These are phyloP conservation scores for Xylaria palmicola DNA, from an alignment of 495 filamentous ascomycete genomes.

Conservation along the genomic window DNA sequence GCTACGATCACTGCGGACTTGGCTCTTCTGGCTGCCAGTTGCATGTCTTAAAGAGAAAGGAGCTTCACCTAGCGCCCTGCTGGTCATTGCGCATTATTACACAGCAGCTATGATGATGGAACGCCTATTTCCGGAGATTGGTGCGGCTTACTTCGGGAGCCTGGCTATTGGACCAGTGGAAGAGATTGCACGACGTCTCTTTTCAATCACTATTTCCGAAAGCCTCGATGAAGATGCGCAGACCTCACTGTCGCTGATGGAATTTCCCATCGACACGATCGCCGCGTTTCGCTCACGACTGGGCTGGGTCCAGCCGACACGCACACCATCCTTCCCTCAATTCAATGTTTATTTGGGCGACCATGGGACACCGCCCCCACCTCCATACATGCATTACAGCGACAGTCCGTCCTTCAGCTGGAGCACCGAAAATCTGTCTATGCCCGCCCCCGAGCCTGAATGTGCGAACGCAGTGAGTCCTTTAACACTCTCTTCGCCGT, in stretches of 20 bases:
- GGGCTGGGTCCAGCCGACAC: conserved; percentile 57
- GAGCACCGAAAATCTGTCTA: conserved; percentile 54
- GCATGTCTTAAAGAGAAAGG: conserved; percentile 59
- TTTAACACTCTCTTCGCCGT: conserved; percentile 50
- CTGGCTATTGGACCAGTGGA: conserved; percentile 73
- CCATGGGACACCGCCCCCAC: conserved; percentile 35
- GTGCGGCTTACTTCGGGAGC: conserved; percentile 80
- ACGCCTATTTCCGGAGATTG: conserved; percentile 86
- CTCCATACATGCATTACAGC: conserved; percentile 45
- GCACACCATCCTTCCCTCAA: conserved; percentile 54
- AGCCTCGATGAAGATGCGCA: conserved; percentile 44
- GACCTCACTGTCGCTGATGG: conserved; percentile 57
- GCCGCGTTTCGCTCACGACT: conserved; percentile 59
- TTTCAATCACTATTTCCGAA: conserved; percentile 46
- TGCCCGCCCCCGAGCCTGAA: conserved; percentile 37
- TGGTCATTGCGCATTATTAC: conserved; percentile 90
- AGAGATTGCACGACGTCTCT: conserved; percentile 67
- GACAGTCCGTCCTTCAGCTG: conserved; percentile 55
- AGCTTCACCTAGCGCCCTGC: conserved; percentile 62
- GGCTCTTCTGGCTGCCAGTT: conserved; percentile 94
- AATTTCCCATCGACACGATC: conserved; percentile 62
- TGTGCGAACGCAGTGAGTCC: conserved; percentile 46
- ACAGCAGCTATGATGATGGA: conserved; percentile 83
- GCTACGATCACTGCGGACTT: conserved; percentile 78
- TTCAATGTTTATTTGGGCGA: conserved; percentile 42